Evolutionary conservation across 371 early-diverging fungal species (phyloP).

Genomic region (Syncephalis plumigaleata): DNA sequence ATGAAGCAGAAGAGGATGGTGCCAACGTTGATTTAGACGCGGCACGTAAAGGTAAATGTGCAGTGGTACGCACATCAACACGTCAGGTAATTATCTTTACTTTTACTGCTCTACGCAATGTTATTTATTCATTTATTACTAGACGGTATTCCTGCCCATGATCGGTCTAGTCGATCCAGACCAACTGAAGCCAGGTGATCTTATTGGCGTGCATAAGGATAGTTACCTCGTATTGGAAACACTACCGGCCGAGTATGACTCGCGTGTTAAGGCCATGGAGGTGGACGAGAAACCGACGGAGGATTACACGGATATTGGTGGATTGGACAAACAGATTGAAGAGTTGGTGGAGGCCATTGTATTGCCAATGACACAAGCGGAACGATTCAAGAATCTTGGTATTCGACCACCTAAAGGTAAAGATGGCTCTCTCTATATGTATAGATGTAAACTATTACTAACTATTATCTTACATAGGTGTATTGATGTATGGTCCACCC

Average conservation of each 20-base stretch:
- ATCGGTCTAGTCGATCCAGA: conserved; percentile 93
- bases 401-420: conserved; percentile 95
- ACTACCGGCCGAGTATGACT: conserved; percentile 96
- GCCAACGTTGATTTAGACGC: conserved; percentile 88
- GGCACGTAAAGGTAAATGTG: conserved; percentile 89
- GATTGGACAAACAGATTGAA: conserved; percentile 97
- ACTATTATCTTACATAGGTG: conserved; percentile 20
- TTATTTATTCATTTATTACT: too few relatives aligned
- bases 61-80: conserved; percentile 94
- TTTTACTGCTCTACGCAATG: too few relatives aligned
- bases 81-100: conserved; percentile 46
- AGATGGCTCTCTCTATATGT: background rate
- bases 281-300: conserved; percentile 99
- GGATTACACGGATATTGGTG: conserved; percentile 98
- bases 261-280: conserved; percentile 99
- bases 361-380: conserved; percentile 95
- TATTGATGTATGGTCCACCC: conserved; percentile 98
- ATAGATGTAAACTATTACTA: background rate
- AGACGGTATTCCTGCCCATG: conserved; percentile 95
- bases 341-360: conserved; percentile 98
- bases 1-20: conserved; percentile 74
- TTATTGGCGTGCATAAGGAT: conserved; percentile 99
- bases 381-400: conserved; percentile 89
- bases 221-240: conserved; percentile 96
- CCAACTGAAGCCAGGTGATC: conserved; percentile 92